A percentile compares a stretch with the other conserved stretches of the same genome.
Conservation (phyloP, 306 rosid species). For the Sophora flavescens region DNA sequence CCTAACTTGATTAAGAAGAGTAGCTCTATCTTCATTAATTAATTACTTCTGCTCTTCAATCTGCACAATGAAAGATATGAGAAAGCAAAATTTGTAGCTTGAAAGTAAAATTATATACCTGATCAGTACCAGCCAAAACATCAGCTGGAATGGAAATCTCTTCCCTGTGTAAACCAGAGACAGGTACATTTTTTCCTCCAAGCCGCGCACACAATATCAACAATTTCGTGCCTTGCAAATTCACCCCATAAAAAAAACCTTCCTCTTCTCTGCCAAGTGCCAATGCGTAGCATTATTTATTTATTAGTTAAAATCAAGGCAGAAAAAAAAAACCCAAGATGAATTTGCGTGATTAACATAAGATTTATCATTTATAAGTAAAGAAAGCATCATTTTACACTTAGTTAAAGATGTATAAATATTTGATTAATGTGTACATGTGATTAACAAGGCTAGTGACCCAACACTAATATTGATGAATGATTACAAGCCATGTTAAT, state of each 20-base stretch:
- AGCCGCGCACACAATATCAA: slow-evolving; percentile 69
- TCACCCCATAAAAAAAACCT: slow-evolving; percentile 70
- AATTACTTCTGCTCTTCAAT: too few species aligned
- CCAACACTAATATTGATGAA: too few species aligned
- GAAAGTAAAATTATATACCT: slow-evolving; percentile 40
- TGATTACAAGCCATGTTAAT: background rate
- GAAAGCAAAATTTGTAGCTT: background rate
- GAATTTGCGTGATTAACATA: background rate
- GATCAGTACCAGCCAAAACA: slow-evolving; percentile 53
- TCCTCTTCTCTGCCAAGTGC: slow-evolving; percentile 67
- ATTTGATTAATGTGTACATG: background rate
- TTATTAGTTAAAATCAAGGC: background rate
- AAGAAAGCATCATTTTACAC: background rate
- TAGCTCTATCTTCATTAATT: too few species aligned
- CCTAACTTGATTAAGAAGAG: too few species aligned
- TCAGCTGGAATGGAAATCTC: slow-evolving; percentile 57
- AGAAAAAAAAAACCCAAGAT: background rate
- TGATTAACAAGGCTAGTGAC: background rate
- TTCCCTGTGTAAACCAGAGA: slow-evolving; percentile 61
- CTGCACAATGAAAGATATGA: background rate
- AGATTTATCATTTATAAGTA: background rate
- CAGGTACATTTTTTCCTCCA: slow-evolving; percentile 62
- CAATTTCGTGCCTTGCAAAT: slow-evolving; percentile 58
- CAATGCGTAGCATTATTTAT: slow-evolving; percentile 17
- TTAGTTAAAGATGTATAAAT: too few species aligned